Base-by-base conservation (phyloP, 495 filamentous ascomycete species). In the Pseudoneurospora amorphoporcata region DNA sequence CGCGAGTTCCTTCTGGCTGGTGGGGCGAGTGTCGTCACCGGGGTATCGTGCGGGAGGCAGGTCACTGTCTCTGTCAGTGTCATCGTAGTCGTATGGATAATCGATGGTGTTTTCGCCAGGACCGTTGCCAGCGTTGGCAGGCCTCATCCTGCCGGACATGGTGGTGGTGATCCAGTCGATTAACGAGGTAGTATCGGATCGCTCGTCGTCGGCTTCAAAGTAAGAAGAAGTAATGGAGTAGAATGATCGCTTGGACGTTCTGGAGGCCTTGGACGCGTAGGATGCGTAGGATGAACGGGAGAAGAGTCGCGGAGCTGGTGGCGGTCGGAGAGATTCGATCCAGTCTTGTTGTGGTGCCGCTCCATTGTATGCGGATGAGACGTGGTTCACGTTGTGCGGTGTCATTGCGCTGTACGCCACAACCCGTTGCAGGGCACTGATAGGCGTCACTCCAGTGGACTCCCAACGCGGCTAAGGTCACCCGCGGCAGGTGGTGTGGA, bases 11-110 rank as follows among this genome's bases (percentile, higher is more conserved):
- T 92, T 94, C 73, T 82, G 84, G 78, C 93, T 97, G 9, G 95
- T 99, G 42, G 89, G 86, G 17, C 95, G 89, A 39, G 91, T 93
- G 81, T 99, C 95, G 81, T 98, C 94, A 42, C 91, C 94, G 9
- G 86, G 85, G 79, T 94, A 98, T 19, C 81, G 78, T 41, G 76
- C 72, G 19, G 76, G 76, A 9, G 71, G 71, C 32, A 68, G n/a
- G 40, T 37, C n/a, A 61, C 41, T 39, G 4, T 42, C 47, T 58
- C 73, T 53, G 53, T 47, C 69, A 19, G 32, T 17, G 23, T 43
- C 37, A 23, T 40, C 19, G 65, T 69, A 37, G 61, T 39, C 61
- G 53, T 12, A 71, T n/a, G 68, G 75, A 72, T 39, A 70, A 69
- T 40, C 68, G 70, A 73, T 75, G 72, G 72, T 72, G 68, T 73